A percentile compares a stretch with the other conserved stretches of the same genome.
Evolutionary conservation across 768 basidiomycete species (phyloP).

Genomic region (Mycena leptocephala): DNA sequence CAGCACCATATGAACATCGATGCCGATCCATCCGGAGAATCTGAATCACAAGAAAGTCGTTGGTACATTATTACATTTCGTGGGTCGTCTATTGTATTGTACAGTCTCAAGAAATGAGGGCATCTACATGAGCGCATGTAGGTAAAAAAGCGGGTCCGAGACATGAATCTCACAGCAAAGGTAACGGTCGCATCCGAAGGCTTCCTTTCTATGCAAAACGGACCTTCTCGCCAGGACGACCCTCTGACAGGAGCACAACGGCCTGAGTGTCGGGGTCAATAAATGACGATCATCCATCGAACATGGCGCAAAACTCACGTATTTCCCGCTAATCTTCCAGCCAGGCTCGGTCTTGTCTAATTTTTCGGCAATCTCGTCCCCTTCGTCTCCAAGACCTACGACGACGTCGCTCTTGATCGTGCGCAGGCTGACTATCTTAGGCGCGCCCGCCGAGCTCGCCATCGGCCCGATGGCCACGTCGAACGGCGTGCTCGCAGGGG

Average conservation of each 20-base stretch:
- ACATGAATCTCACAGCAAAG: no score
- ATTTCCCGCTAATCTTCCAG: slow-evolving; percentile 99
- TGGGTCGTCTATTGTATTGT: slow-evolving; percentile 25
- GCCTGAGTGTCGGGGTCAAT: slow-evolving; percentile 64
- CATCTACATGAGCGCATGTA: not conserved
- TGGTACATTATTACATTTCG: slow-evolving; percentile 11
- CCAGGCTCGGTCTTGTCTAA: slow-evolving; percentile 92
- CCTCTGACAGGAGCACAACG: slow-evolving; percentile 89
- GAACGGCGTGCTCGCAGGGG: slow-evolving; percentile 90
- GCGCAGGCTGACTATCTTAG: slow-evolving; percentile 87
- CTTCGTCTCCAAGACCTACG: slow-evolving; percentile 82
- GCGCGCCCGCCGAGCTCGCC: slow-evolving; percentile 91
- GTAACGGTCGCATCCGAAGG: no score
- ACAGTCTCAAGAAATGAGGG: slow-evolving; percentile 16
- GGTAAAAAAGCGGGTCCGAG: not conserved
- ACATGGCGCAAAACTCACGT: slow-evolving; percentile 68
- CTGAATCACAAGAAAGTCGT: not conserved
- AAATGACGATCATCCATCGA: slow-evolving; percentile 5
- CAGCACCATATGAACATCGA: no score
- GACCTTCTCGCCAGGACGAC: slow-evolving; percentile 91
- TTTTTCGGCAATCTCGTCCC: slow-evolving; percentile 80
- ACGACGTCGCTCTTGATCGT: slow-evolving; percentile 98
- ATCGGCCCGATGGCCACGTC: slow-evolving; percentile 93
- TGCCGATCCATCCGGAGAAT: no score
- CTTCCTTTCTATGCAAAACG: slow-evolving; percentile 68